A percentile compares a stretch with the other conserved stretches of the same genome.
Evolutionary conservation across 768 basidiomycete genomes (phyloP).

Genomic region (Lentinus brumalis): DNA sequence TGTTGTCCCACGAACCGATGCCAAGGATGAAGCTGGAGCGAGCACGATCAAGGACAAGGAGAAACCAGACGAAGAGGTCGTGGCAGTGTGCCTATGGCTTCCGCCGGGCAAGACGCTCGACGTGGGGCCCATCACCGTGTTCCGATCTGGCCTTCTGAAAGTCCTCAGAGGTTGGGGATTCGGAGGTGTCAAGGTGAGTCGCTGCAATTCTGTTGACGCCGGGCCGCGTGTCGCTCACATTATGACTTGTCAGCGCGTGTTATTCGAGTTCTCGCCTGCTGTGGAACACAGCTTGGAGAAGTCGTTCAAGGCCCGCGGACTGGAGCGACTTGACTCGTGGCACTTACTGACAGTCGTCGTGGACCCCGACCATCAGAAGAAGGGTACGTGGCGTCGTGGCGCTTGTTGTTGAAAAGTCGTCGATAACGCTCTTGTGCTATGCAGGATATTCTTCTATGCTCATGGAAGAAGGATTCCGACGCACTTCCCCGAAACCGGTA

Average conservation of each 20-base stretch:
- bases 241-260: neutral
- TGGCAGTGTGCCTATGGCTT: conserved; percentile 24
- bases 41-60: neutral
- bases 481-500: conserved; percentile 19
- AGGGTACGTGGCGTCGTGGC: conserved; percentile 5
- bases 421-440: neutral
- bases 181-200: conserved; percentile 16
- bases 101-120: conserved; percentile 18
- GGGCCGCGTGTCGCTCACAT: neutral
- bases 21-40: neutral
- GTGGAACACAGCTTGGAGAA: conserved; percentile 12
- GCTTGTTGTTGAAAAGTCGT: neutral
- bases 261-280: conserved; percentile 10
- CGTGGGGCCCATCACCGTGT: conserved; percentile 6
- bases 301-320: conserved; percentile 11
- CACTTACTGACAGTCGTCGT: conserved; percentile 16
- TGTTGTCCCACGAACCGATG: neutral
- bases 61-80: conserved; percentile 16
- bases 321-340: conserved; percentile 20
- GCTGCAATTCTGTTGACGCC: neutral
- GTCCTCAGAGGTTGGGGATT: conserved; percentile 19
- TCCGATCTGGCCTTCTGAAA: conserved; percentile 17
- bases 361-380: conserved; percentile 20
- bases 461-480: conserved; percentile 21
- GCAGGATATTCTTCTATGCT: conserved; percentile 22